Evolutionary conservation across 1,139 yeast genomes (phyloP).

Genomic region (Lodderomyces metapsilosis): DNA sequence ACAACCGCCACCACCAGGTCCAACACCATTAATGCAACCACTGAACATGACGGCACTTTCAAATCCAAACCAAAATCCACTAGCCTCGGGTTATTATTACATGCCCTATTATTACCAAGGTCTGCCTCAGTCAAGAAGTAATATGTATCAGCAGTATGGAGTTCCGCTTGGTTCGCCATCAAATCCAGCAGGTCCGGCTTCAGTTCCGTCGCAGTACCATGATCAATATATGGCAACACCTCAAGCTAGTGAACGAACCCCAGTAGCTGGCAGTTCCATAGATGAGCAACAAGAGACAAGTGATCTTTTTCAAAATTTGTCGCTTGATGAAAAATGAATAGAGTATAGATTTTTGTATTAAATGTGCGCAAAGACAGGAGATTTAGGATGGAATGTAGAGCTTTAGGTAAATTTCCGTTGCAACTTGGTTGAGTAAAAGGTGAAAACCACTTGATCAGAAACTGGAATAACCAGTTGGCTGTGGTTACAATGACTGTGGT

Average conservation of each 20-base stretch:
- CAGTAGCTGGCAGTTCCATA: neutral
- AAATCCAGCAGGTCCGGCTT: neutral
- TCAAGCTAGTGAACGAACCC: no score
- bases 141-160: neutral
- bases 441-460: no score
- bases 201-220: neutral
- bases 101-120: slow-evolving; percentile 4
- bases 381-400: no score
- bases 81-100: slow-evolving; percentile 3
- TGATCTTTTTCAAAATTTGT: slow-evolving; percentile 1
- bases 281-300: slow-evolving; percentile 4
- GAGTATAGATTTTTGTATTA: neutral
- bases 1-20: slow-evolving; percentile 4
- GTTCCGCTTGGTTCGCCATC: neutral
- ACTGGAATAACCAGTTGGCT: no score
- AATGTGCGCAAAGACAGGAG: neutral
- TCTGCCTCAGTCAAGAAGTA: neutral
- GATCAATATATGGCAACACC: neutral
- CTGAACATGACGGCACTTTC: neutral
- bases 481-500: no score
- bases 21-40: neutral
- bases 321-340: neutral
- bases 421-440: no score
- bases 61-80: neutral
- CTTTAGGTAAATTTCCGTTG: no score